These are phyloP conservation scores for Artomyces pyxidatus DNA, from an alignment of 768 basidiomycete genomes.

Conservation along the genomic window DNA sequence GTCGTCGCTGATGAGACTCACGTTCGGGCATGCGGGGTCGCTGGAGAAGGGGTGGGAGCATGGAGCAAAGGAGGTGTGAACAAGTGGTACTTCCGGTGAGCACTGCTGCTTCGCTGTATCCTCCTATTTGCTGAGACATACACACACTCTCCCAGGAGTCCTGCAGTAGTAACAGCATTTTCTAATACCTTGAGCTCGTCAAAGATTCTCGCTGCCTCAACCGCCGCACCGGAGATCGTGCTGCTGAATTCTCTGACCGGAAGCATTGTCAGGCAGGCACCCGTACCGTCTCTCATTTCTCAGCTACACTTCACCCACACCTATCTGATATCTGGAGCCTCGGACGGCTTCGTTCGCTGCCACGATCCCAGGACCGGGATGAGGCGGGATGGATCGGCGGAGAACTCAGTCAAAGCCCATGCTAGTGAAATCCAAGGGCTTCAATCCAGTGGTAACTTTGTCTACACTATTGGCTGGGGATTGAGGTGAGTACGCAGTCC, in stretches of 20 bases:
- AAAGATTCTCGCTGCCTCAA: slow-evolving; percentile 52
- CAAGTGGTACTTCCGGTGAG: slow-evolving; percentile 73
- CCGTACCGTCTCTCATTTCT: slow-evolving; percentile 49
- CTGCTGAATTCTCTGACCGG: slow-evolving; percentile 75
- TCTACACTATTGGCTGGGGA: slow-evolving; percentile 83
- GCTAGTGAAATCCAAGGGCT: slow-evolving; percentile 75
- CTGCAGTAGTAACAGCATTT: slow-evolving; percentile 29
- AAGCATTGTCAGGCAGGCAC: slow-evolving; percentile 45
- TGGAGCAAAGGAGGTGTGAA: slow-evolving; percentile 84
- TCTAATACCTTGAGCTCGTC: slow-evolving; percentile 44
- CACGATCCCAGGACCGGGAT: slow-evolving; percentile 63
- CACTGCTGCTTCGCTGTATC: slow-evolving; percentile 1
- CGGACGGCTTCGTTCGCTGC: slow-evolving; percentile 66
- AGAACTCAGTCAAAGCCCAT: slow-evolving; percentile 69
- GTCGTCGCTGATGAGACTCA: slow-evolving; percentile 73
- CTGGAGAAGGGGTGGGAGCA: slow-evolving; percentile 62
- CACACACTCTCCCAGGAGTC: slow-evolving; percentile 21
- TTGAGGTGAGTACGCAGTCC: slow-evolving; percentile 73
- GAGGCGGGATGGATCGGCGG: slow-evolving; percentile 36
- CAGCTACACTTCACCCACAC: slow-evolving; percentile 64
- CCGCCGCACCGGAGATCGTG: slow-evolving; percentile 50
- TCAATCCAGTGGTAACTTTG: slow-evolving; percentile 68
- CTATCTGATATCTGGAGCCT: slow-evolving; percentile 55
- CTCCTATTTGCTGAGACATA: slow-evolving; percentile 34
- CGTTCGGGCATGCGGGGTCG: slow-evolving; percentile 54